These are phyloP conservation scores for Hibiscus tridactylites DNA, from an alignment of 345 rosid species.

Conservation along the genomic window DNA sequence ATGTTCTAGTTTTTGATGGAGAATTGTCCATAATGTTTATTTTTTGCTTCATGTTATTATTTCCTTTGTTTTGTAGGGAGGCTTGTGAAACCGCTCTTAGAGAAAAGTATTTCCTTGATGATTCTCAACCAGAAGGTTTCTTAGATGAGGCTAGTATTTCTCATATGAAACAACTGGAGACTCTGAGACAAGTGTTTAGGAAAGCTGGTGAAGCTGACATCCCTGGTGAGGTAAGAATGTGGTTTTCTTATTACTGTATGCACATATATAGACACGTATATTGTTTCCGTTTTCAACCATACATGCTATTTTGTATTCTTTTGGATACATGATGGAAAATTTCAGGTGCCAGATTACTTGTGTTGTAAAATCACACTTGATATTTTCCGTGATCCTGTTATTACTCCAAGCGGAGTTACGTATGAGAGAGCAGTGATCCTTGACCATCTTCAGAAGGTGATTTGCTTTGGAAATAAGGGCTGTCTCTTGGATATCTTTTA, in stretches of 20 bases:
- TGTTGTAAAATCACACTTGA: conserved; percentile 91
- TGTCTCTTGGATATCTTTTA: background rate
- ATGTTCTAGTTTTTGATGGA: background rate
- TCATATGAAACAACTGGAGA: conserved; percentile 36
- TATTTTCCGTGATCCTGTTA: conserved; percentile 81
- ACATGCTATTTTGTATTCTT: background rate
- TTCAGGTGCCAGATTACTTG: conserved; percentile 84
- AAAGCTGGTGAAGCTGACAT: conserved; percentile 63
- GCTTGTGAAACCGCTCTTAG: conserved; percentile 73
- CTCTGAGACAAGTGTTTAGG: conserved; percentile 46
- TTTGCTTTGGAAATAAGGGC: background rate
- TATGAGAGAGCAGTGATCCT: conserved; percentile 86
- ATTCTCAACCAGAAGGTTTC: conserved; percentile 45
- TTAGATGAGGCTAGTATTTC: conserved; percentile 33
- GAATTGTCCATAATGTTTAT: conserved; percentile 5
- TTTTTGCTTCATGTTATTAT: conserved; percentile 12
- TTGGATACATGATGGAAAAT: background rate
- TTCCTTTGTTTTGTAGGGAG: conserved; percentile 42
- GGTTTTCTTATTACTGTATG: background rate
- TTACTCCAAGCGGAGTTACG: conserved; percentile 78
- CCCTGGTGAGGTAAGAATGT: conserved; percentile 48
- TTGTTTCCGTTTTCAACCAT: background rate
- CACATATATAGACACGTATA: background rate
- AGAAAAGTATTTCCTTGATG: conserved; percentile 48
- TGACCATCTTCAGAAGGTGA: conserved; percentile 78